Conservation (phyloP, 768 basidiomycete genomes). For the Xerocomellus dryophilus region DNA sequence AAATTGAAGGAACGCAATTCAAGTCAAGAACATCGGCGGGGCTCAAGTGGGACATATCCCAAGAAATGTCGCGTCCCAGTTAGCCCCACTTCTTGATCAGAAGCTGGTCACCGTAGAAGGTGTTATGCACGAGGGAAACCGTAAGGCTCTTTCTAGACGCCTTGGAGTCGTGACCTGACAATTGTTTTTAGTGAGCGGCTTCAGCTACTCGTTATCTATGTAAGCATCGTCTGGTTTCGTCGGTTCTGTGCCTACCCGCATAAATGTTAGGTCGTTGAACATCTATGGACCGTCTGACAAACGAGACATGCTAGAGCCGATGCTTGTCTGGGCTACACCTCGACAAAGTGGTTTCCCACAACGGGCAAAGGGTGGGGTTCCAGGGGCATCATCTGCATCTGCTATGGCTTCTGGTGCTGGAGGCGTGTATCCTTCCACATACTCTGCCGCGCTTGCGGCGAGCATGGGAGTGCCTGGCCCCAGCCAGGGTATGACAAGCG, state of each 20-base stretch:
- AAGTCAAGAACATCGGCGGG: conserved; percentile 74
- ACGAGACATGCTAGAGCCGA: conserved; percentile 58
- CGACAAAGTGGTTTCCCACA: conserved; percentile 53
- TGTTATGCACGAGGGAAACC: conserved; percentile 59
- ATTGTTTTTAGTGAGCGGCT: conserved; percentile 38
- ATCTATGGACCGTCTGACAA: conserved; percentile 69
- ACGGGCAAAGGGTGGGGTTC: conserved; percentile 9
- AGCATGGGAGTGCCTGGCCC: conserved; percentile 17
- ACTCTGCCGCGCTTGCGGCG: conserved; percentile 17
- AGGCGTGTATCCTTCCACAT: conserved; percentile 12
- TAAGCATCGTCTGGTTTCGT: conserved; percentile 30
- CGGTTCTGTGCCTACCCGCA: neutral
- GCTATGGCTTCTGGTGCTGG: conserved; percentile 12
- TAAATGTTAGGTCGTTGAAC: conserved; percentile 51
- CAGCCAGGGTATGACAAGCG: conserved; percentile 15
- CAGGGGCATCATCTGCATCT: conserved; percentile 23
- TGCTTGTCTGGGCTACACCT: conserved; percentile 73
- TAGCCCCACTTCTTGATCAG: conserved; percentile 72
- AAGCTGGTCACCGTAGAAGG: conserved; percentile 69
- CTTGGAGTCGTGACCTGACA: conserved; percentile 1
- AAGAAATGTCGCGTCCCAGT: conserved; percentile 49
- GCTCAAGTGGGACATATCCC: conserved; percentile 83
- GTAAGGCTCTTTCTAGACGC: conserved; percentile 34
- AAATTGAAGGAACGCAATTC: conserved; percentile 62
- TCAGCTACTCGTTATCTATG: conserved; percentile 59